These are phyloP conservation scores for Stephania cephalantha DNA, from an alignment of 164 flowering plant species.

Conservation along the genomic window DNA sequence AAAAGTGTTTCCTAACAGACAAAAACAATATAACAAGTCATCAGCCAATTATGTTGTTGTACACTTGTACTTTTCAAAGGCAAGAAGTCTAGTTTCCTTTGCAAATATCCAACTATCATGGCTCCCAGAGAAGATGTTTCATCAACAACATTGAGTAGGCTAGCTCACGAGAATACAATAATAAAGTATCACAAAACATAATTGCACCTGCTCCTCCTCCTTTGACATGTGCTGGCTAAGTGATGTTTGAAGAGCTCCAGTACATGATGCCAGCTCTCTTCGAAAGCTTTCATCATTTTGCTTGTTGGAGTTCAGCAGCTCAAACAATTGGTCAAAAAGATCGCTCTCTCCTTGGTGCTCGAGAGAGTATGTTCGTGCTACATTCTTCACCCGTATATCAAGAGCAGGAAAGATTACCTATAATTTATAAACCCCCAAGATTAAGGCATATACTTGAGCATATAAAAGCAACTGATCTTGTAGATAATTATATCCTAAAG, in stretches of 20 bases:
- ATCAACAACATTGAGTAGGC: neutral
- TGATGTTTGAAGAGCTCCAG: conserved; percentile 81
- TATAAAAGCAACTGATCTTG: neutral
- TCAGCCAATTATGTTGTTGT: neutral
- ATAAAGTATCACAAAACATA: neutral
- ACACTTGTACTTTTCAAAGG: conserved; percentile 1
- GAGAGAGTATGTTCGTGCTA: conserved; percentile 82
- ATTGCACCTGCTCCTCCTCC: conserved; percentile 91
- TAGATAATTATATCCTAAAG: too few species aligned
- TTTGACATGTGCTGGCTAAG: conserved; percentile 89
- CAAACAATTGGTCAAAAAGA: conserved; percentile 74
- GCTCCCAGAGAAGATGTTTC: neutral
- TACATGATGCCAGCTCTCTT: conserved; percentile 78
- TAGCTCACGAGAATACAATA: neutral
- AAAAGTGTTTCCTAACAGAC: neutral
- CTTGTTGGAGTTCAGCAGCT: conserved; percentile 45
- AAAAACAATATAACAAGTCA: neutral
- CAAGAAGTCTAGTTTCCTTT: neutral
- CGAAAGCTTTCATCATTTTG: conserved; percentile 56
- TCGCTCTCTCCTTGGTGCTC: conserved; percentile 87
- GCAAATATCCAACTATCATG: neutral
- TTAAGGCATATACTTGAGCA: neutral
- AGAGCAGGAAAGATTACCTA: conserved; percentile 98
- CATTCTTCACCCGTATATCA: conserved; percentile 88
- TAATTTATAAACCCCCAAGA: conserved; percentile 9